These are phyloP conservation scores for Salix exigua DNA, from an alignment of 345 rosid species.

Conservation along the genomic window DNA sequence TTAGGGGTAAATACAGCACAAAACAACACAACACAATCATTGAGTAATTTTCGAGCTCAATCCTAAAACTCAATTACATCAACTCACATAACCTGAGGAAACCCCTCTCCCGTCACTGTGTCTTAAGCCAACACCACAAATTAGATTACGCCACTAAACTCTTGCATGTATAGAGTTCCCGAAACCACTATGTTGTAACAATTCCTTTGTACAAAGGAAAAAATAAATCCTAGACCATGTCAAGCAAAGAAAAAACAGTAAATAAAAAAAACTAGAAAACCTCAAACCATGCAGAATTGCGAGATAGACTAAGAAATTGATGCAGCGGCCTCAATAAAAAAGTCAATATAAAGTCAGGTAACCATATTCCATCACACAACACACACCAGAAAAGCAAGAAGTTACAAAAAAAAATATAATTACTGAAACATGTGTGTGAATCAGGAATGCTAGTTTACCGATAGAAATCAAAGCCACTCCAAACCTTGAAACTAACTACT, in stretches of 20 bases:
- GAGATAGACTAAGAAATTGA: neutral
- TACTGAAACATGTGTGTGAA: neutral
- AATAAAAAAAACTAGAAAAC: neutral
- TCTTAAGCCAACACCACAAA: neutral
- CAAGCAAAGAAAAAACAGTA: neutral
- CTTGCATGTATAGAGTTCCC: neutral
- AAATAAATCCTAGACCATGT: neutral
- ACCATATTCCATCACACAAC: neutral
- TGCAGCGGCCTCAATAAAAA: neutral
- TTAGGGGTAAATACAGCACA: neutral
- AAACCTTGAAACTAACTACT: neutral
- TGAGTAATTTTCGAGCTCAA: neutral
- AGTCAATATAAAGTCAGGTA: neutral
- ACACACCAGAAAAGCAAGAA: neutral
- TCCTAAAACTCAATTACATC: neutral
- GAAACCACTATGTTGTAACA: neutral
- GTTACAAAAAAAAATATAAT: neutral
- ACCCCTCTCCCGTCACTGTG: neutral
- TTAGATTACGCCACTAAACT: neutral
- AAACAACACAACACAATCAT: neutral
- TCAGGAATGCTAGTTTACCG: neutral
- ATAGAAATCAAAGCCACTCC: neutral
- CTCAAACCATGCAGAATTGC: neutral
- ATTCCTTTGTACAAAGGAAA: neutral
- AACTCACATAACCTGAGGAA: neutral